Evolutionary conservation across 2,329 filamentous ascomycete species (phyloP), one percentile per base, ranked within the genome.

Genomic region (Lasiodiplodia sp.): DNA sequence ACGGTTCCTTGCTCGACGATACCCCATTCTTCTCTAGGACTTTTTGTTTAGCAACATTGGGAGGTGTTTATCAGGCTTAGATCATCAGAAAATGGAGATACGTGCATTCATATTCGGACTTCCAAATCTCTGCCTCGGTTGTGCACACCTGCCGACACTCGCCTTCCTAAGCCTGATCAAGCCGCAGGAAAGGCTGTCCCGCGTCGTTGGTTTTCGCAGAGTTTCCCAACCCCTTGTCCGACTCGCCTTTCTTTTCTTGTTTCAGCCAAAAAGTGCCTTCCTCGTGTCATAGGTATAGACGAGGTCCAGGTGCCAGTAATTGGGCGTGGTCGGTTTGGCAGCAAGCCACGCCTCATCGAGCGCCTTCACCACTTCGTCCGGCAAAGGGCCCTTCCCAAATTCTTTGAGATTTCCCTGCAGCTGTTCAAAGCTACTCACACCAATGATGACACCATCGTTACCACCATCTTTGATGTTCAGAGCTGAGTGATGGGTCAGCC

Each of bases 341-440:
- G 72, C 57, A 21, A 69, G 16, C 92, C 93, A 96, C 5, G 92
- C 92, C 79, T 91, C 82, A 71, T 96, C 92, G 65, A 96, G 82
- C 16, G 86, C 89, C 75, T 89, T 80, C 18, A 96, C 85, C 18
- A 96, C 89, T 47, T 93, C 91, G 18, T 91, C 87, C 0, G 92
- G 92, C 71, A 96, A 81, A 0, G 91, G 92, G 0, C 91, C 86
- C 75, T 89, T 89, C 73, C 88, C 85, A n/a, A 88, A 72, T 72
- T 88, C 85, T 53, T 74, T 80, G 64, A 89, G 76, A 71, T 89
- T 89, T n/a, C 78, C 77, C 75, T 88, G 80, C 52, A 88, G 74
- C 75, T 88, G 86, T 18, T 78, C 74, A 66, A 86, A 79, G 72
- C 82, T 87, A 71, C 85, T 87, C 2, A 88, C 84, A n/a, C 87